These are phyloP conservation scores for Debaryomyces coudertii DNA, from an alignment of 1,139 yeast species.

Conservation along the genomic window DNA sequence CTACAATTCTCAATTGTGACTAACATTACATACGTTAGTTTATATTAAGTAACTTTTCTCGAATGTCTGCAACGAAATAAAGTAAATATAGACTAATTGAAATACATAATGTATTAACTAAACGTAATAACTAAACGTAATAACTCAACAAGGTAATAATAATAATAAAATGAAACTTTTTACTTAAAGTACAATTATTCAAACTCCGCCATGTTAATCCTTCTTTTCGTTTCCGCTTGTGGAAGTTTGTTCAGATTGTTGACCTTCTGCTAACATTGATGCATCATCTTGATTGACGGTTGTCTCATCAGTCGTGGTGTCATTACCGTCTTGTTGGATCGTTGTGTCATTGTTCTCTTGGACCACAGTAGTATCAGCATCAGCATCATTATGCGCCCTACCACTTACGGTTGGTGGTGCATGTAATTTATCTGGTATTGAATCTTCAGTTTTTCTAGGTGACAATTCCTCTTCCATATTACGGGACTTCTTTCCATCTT, in stretches of 20 bases:
- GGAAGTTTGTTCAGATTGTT: constrained; percentile 1
- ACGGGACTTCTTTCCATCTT: not conserved
- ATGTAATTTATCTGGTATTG: not conserved
- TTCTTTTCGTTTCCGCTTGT: constrained; percentile 1
- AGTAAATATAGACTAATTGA: constrained; percentile 1
- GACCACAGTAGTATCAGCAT: constrained; percentile 41
- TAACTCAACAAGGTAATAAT: constrained; percentile 2
- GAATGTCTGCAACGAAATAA: not conserved
- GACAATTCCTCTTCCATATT: constrained; percentile 4
- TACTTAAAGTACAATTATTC: constrained; percentile 1
- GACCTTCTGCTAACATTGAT: constrained; percentile 25
- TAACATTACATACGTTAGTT: not conserved
- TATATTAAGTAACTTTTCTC: constrained; percentile 5
- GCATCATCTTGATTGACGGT: constrained; percentile 38
- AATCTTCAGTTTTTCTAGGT: constrained; percentile 10
- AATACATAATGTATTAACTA: not conserved
- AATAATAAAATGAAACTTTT: constrained; percentile 3
- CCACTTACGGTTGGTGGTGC: constrained; percentile 7
- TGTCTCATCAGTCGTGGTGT: constrained; percentile 47
- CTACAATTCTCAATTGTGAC: not conserved
- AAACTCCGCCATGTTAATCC: not conserved
- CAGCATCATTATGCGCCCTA: constrained; percentile 17
- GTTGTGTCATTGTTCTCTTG: constrained; percentile 48
- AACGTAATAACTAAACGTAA: not conserved
- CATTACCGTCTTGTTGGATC: constrained; percentile 43